Evolutionary conservation across 116 monocot species (phyloP), one percentile per base, ranked within the genome.

Genomic region (Cymodocea nodosa): DNA sequence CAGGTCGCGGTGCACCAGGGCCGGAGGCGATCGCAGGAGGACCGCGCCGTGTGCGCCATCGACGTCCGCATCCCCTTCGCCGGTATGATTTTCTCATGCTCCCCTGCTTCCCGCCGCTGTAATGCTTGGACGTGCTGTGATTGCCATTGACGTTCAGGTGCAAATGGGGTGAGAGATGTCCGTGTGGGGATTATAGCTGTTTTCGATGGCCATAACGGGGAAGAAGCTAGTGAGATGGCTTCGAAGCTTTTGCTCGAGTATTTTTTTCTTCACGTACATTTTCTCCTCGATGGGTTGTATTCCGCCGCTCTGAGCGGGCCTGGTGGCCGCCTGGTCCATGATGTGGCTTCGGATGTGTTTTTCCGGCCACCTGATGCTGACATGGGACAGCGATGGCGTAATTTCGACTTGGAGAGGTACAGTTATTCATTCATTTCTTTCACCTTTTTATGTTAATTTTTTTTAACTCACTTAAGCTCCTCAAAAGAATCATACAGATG

Each of bases 201-300:
- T 36, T 94, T 94, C 80, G 93, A 94, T 75, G 93, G 93, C 23
- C 89, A 94, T 54, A 94, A 89, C 76, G 93, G 93, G 20, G 79
- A 71, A 30, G 93, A 94, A 78, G 93, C 89, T 6, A 94, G 93
- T 67, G 89, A 94, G 35, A 76, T 86, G 84, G 89, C 93, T 60
- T 94, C 93, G 36, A 82, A 77, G 59, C 73, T 89, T 72, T 68
- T 94, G n/a, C 24, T 86, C 62, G 89, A 94, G 56, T 89, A 94
- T 72, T 84, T 94, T 68, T 75, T 76, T 17, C 68, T 89, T 17
- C 93, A 93, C 74, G 72, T 79, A 12, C 80, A 93, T 82, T 93
- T 89, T 72, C 77, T 83, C 30, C 81, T 89, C 51, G 86, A 89
- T 80, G 78, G 73, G 17, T 76, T 81, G 63, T 93, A 89, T 65